These are phyloP conservation scores for Nemania sp. DNA, from an alignment of 2,329 filamentous ascomycete genomes.

Conservation along the genomic window DNA sequence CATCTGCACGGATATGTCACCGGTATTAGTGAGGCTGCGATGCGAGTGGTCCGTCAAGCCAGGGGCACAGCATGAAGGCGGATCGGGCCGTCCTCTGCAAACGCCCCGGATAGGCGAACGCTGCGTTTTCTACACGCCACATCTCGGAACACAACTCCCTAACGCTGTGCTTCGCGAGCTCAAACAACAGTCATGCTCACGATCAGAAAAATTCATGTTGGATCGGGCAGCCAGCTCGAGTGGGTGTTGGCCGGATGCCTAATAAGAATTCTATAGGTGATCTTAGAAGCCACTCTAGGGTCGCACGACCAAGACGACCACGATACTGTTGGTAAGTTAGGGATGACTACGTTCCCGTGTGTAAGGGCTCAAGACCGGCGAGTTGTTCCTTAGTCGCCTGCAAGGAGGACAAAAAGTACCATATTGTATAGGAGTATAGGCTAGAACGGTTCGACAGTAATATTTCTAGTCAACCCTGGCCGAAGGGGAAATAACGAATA, in stretches of 20 bases:
- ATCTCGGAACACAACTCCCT: conserved; percentile 2
- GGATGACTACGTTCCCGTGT: too few relatives aligned
- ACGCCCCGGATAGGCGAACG: not conserved
- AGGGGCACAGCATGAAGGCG: not conserved
- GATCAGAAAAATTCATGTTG: not conserved
- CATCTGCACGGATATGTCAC: not conserved
- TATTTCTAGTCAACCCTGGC: too few relatives aligned
- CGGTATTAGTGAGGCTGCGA: not conserved
- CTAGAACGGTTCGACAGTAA: too few relatives aligned
- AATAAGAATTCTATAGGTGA: not conserved
- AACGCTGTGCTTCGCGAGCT: not conserved
- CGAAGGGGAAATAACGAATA: too few relatives aligned
- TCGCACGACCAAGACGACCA: too few relatives aligned
- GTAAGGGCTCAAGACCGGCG: too few relatives aligned
- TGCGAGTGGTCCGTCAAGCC: not conserved
- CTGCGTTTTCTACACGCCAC: not conserved
- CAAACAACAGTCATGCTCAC: not conserved
- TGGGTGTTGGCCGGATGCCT: not conserved
- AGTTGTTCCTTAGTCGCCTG: too few relatives aligned
- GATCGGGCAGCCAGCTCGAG: not conserved
- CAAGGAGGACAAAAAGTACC: too few relatives aligned
- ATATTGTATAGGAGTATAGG: too few relatives aligned
- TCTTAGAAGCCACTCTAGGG: not conserved
- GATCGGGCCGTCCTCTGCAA: conserved; percentile 8
- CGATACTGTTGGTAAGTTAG: too few relatives aligned